These are phyloP conservation scores for Rhododendron vialii DNA, from an alignment of 148 eudicot species.

Conservation along the genomic window DNA sequence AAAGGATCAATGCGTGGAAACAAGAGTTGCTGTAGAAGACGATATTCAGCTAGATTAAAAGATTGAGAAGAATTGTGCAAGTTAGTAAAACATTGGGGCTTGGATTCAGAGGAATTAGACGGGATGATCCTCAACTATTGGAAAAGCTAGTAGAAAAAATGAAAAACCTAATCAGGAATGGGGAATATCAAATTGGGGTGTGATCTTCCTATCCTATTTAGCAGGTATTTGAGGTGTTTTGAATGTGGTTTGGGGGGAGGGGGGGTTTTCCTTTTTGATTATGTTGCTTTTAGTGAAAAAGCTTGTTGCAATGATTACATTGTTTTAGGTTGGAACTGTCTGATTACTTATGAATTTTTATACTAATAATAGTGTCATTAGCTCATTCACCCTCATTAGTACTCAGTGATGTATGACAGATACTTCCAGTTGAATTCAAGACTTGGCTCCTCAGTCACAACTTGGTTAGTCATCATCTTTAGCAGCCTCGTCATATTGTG, in stretches of 20 bases:
- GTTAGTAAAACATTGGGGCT: background rate
- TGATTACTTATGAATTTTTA: background rate
- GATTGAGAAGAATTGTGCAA: no score
- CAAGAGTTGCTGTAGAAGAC: no score
- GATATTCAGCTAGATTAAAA: no score
- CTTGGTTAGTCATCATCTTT: no score
- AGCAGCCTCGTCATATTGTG: no score
- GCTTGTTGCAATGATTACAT: background rate
- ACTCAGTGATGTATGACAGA: background rate
- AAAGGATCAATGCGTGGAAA: no score
- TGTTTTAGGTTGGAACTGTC: background rate
- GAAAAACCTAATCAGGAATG: background rate
- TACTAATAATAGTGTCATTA: background rate
- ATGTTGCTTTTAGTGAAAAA: no score
- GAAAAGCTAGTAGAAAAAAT: background rate
- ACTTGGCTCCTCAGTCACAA: no score
- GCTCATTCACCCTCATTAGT: background rate
- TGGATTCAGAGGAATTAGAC: background rate
- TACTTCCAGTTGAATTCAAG: no score
- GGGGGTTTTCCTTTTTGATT: no score
- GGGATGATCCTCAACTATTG: background rate
- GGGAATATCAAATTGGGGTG: background rate
- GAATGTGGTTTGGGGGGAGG: no score
- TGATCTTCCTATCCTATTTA: background rate
- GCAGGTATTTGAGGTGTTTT: background rate